Percentiles rank a stretch among this genome's conserved stretches.
These are phyloP conservation scores for Microbotryum silenes-acaulis DNA, from an alignment of 1,284 basidiomycete genomes.

Conservation along the genomic window DNA sequence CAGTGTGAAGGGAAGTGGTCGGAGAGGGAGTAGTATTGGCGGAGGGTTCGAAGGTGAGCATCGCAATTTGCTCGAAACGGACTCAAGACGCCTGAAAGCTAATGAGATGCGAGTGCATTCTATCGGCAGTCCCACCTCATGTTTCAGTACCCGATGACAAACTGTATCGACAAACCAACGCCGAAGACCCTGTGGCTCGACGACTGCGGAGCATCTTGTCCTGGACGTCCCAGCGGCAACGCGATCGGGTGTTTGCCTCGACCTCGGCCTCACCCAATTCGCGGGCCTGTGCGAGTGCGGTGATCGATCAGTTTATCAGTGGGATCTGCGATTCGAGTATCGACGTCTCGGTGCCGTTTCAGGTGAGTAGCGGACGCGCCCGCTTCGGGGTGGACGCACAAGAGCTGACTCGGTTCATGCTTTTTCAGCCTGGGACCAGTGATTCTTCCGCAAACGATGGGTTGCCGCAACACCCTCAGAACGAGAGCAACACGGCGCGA, in stretches of 20 bases:
- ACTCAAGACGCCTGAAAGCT: neutral
- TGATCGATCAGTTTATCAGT: conserved; percentile 19
- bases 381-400: too few relatives aligned
- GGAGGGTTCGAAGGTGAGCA: conserved; percentile 23
- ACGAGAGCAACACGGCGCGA: conserved; percentile 19
- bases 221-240: conserved; percentile 26
- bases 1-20: conserved; percentile 20
- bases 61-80: too few relatives aligned
- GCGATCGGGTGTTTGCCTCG: conserved; percentile 8
- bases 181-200: conserved; percentile 15
- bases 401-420: too few relatives aligned
- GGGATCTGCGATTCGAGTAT: conserved; percentile 16
- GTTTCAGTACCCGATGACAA: conserved; percentile 22
- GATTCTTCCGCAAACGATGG: too few relatives aligned
- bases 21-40: conserved; percentile 25
- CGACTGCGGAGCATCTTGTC: conserved; percentile 21
- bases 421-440: too few relatives aligned
- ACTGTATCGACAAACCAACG: conserved; percentile 27
- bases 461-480: conserved; percentile 27
- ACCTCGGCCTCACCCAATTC: neutral
- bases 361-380: conserved; percentile 1
- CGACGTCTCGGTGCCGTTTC: conserved; percentile 19
- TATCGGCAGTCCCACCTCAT: conserved; percentile 21
- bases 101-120: neutral
- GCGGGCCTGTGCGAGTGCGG: conserved; percentile 3